Base-by-base conservation (phyloP, 75 land plant genomes). In the Pinus taeda region DNA sequence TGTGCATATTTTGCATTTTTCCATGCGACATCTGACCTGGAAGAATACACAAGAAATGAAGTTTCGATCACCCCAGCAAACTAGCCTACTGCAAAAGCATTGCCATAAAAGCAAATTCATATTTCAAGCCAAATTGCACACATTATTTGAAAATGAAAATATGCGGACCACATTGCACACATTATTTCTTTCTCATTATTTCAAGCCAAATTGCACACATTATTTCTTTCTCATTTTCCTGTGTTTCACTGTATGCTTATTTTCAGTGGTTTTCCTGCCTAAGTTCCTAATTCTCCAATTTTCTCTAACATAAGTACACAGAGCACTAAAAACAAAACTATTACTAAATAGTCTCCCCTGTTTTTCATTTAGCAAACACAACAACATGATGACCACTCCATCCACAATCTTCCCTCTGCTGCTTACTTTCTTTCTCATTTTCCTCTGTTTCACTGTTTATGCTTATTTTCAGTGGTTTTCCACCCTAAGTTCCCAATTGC, bases 11-110 rank as follows among this genome's bases (percentile, higher is more conserved):
- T 93, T 30, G 95, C 95, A 86, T 90, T 84, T 69, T 80, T 85
- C 95, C 95, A 93, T 21, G 93, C 95, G 79, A 91, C 89, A 37
- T 92, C 95, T 58, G 95, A 86, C 81, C 91, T 91, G 86, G 5
- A 74, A 79, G 20, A 74, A 56, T 58, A 74, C 22, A 58, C 18
- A 29, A 69, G 6, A 13, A 74, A 74, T 26, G 13, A 60, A n/a
- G 15, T 21, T 71, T 45, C 21, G 45, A 33, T 15, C 36, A 33
- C 69, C 17, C 69, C 17, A 65, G 39, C 69, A 65, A 45, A 65
- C 37, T 33, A 64, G 20, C 69, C 69, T 65, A 30, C 15, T 4
- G 18, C 39, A 65, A 65, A 17, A 65, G 39, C 30, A 65, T 33
- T 65, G 26, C 17, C 17, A 33, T 33, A 33, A 65, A 65, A 30